Evolutionary conservation across 2,329 filamentous ascomycete genomes (phyloP).

Genomic region (Alternaria solani): DNA sequence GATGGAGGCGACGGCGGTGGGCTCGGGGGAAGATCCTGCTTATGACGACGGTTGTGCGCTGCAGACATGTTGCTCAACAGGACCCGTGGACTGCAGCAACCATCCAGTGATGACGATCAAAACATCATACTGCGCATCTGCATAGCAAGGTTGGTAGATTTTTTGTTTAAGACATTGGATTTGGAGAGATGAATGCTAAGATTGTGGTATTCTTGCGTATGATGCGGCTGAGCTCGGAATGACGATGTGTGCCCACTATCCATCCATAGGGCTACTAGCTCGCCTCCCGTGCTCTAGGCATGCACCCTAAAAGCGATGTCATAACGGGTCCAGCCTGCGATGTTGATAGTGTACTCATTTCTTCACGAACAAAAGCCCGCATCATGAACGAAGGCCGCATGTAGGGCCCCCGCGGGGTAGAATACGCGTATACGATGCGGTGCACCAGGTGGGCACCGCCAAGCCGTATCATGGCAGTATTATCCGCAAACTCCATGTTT

Average conservation of each 20-base stretch:
- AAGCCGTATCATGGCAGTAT: neutral
- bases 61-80: conserved; percentile 20
- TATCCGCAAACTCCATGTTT: conserved; percentile 7
- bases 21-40: conserved; percentile 31
- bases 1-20: conserved; percentile 42
- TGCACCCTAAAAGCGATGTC: conserved; percentile 6
- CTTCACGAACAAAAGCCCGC: neutral
- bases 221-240: conserved; percentile 17
- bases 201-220: neutral
- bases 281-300: conserved; percentile 16
- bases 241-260: conserved; percentile 20
- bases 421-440: neutral
- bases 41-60: conserved; percentile 22
- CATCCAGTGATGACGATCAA: neutral
- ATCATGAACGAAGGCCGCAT: neutral
- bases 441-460: neutral
- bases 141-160: neutral
- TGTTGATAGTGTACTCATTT: neutral
- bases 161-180: neutral
- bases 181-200: neutral
- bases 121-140: neutral
- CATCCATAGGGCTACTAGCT: conserved; percentile 20
- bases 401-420: conserved; percentile 1
- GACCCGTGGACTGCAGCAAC: neutral
- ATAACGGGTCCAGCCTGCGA: neutral